A percentile compares a stretch with the other conserved stretches of the same genome.
phyloP scores from a whole-genome alignment of 2,329 filamentous ascomycete genomes.

The Fusarium setosum region DNA sequence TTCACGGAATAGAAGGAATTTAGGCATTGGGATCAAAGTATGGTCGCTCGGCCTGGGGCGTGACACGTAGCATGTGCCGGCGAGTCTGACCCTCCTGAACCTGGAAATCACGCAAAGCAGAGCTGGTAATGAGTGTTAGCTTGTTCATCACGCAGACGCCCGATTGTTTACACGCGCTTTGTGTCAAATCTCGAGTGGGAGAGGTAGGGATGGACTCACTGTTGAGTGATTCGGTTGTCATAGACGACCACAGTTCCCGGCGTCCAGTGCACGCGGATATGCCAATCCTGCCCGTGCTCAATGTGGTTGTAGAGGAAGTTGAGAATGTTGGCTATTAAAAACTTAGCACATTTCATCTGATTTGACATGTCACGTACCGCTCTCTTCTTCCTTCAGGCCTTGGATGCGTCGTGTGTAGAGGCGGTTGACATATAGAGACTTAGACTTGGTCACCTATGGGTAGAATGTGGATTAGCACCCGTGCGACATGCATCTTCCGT shows the following conservation, averaged over 20 bases:
- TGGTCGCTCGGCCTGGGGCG: constrained; percentile 13
- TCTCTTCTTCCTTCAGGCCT: constrained; percentile 6
- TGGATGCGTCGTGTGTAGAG: constrained; percentile 1
- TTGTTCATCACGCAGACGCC: too few relatives aligned
- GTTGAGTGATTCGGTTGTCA: constrained; percentile 20
- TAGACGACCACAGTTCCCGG: not conserved
- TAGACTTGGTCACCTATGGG: constrained; percentile 1
- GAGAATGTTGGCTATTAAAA: not conserved
- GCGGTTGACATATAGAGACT: constrained; percentile 6
- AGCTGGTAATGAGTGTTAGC: not conserved
- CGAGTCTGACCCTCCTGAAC: constrained; percentile 17
- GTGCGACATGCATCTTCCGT: too few relatives aligned
- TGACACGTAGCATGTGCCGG: constrained; percentile 17
- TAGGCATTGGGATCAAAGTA: constrained; percentile 14
- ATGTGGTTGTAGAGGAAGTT: not conserved
- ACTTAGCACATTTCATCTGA: not conserved
- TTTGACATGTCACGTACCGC: not conserved
- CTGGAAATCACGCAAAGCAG: constrained; percentile 18
- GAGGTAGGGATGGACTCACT: not conserved
- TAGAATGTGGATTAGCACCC: too few relatives aligned
- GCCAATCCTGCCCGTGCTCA: constrained; percentile 1
- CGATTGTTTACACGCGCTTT: too few relatives aligned
- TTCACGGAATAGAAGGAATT: too few relatives aligned
- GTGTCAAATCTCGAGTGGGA: rapidly evolving
- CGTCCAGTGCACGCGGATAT: not conserved